Percentiles rank a stretch among this genome's conserved stretches.
Conservation (phyloP, 805 yeast species). For the Yarrowia phangngaensis region DNA sequence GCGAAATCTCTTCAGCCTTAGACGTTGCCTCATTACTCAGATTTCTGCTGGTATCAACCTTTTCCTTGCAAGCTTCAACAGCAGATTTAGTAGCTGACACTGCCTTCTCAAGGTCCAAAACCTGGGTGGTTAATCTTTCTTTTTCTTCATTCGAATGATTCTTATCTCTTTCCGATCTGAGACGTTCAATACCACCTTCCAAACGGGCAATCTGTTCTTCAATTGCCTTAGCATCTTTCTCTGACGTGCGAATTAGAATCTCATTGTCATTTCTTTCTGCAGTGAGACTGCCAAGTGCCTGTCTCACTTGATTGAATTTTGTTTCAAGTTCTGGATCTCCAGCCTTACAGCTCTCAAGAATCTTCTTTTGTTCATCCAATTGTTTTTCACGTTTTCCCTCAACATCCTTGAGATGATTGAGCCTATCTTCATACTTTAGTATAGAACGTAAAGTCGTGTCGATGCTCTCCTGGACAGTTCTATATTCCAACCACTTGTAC, state of each 20-base stretch:
- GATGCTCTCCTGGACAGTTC: neutral
- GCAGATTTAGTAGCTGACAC: neutral
- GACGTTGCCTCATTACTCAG: neutral
- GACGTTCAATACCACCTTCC: no score
- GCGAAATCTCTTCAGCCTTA: neutral
- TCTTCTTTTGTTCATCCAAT: neutral
- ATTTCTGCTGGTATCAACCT: neutral
- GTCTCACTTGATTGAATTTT: neutral
- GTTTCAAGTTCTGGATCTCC: conserved; percentile 7
- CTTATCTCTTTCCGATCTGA: no score
- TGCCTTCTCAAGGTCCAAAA: no score
- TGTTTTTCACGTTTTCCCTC: neutral
- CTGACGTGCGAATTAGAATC: neutral
- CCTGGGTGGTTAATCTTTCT: no score
- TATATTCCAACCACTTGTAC: conserved; percentile 4
- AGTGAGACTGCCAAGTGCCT: neutral
- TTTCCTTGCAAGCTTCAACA: neutral
- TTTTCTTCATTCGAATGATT: no score
- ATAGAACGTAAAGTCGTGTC: neutral
- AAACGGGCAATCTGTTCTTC: neutral
- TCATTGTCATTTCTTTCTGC: neutral
- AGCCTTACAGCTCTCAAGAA: neutral
- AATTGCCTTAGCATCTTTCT: neutral
- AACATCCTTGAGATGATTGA: neutral
- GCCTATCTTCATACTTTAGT: neutral